Base-by-base conservation (phyloP, 768 basidiomycete genomes). In the Strobilomyces echinocephalus region DNA sequence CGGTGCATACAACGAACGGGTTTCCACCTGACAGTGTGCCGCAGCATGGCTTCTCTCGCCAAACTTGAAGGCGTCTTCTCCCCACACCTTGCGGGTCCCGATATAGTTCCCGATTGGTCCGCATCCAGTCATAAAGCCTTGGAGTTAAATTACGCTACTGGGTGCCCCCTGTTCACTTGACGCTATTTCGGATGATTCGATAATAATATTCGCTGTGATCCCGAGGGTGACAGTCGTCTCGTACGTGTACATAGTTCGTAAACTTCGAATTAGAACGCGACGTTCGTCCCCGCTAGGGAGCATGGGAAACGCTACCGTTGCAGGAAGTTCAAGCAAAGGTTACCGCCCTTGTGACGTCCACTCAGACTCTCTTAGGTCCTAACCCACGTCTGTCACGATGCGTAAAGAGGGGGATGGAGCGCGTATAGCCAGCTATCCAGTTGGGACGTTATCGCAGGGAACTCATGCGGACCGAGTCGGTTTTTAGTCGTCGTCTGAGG, bases 341-440 rank as follows among this genome's bases (percentile, higher is more conserved):
- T 38, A 31, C 41, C 10, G 28, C 30, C 12, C 34, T 24, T 26
- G 35, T 24, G 45, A 24, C 20, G 18, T 20, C 24, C 20, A 26
- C 46, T 8, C 30, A 30, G 30, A 8, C 30, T 20, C 39, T 26
- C 39, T 49, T 14, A 20, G 8, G 39, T 39, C 18, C 46, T 38
- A 40, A 45, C 21, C 42, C 50, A 38, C 26, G 31, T 45, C 30
- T 16, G 34, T 24, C 41, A 42, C 20, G 26, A 35, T 38, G 52
- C 44, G 44, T 36, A 31, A 39, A 26, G 53, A 53, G 43, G 54
- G 53, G 47, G 57, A 60, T 18, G 48, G 53, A 57, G 24, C 5
- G 28, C 39, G 46, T 40, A 41, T 42, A 5, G 18, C 15, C 36
- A 24, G n/a, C 11, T 21, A 21, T 49, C 18, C 24, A n/a, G 20